Percentiles rank a stretch among this genome's conserved stretches.
These are phyloP conservation scores for Monilinia fructicola DNA, from an alignment of 2,329 filamentous ascomycete genomes.

Conservation along the genomic window DNA sequence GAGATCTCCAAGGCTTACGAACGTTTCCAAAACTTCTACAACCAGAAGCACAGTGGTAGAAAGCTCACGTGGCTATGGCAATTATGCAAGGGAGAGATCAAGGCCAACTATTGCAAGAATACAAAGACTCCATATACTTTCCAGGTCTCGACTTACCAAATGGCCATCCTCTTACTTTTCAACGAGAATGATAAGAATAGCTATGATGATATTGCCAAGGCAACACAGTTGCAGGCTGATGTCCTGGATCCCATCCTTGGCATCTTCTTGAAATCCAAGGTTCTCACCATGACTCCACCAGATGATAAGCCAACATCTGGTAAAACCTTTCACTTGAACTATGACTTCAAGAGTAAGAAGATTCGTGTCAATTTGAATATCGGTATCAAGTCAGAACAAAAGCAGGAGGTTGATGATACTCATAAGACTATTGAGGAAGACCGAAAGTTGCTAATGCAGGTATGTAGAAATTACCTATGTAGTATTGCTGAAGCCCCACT, in stretches of 20 bases:
- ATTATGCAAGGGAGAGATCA: conserved; percentile 94
- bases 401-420: conserved; percentile 93
- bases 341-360: conserved; percentile 98
- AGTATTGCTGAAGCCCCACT: conserved; percentile 31
- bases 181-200: conserved; percentile 84
- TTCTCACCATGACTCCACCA: conserved; percentile 70
- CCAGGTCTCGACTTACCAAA: conserved; percentile 96
- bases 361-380: conserved; percentile 96
- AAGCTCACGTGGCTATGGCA: conserved; percentile 99
- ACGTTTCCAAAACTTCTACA: conserved; percentile 87
- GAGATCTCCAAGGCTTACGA: conserved; percentile 87
- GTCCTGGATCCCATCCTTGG: conserved; percentile 81
- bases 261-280: conserved; percentile 90
- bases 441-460: conserved; percentile 92
- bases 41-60: conserved; percentile 91
- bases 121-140: conserved; percentile 93
- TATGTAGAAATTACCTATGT: conserved; percentile 49
- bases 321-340: conserved; percentile 81
- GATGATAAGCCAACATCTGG: conserved; percentile 74
- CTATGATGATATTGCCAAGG: conserved; percentile 83
- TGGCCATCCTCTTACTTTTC: conserved; percentile 92
- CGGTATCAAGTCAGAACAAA: conserved; percentile 90
- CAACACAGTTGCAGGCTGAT: conserved; percentile 77
- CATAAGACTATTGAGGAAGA: conserved; percentile 99
- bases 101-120: conserved; percentile 86